Conservation (phyloP, 2,329 filamentous ascomycete species). For the Monascus ruber region DNA sequence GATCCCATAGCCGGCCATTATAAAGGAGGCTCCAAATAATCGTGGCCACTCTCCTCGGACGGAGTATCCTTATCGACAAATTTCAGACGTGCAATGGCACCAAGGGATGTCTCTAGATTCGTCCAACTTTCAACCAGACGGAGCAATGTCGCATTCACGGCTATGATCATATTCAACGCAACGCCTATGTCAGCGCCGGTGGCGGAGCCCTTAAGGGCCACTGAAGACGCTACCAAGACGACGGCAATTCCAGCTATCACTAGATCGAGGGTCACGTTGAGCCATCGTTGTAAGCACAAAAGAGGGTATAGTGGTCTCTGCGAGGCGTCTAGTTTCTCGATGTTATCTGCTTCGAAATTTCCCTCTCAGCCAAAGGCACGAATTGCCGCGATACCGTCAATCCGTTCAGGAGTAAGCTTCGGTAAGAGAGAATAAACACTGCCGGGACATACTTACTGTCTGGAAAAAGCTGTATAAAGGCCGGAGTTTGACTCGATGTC, state of each 20-base stretch:
- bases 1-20: no score
- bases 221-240: slow-evolving; percentile 31
- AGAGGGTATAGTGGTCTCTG: slow-evolving; percentile 35
- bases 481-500: slow-evolving; percentile 42
- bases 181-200: slow-evolving; percentile 34
- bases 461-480: slow-evolving; percentile 39
- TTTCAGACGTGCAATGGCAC: slow-evolving; percentile 41
- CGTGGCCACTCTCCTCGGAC: neutral
- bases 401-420: no score
- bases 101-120: slow-evolving; percentile 42
- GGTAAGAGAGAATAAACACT: no score
- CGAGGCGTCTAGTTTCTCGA: slow-evolving; percentile 24
- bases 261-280: slow-evolving; percentile 28
- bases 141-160: slow-evolving; percentile 33
- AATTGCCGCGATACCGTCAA: slow-evolving; percentile 35
- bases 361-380: slow-evolving; percentile 39
- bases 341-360: slow-evolving; percentile 27
- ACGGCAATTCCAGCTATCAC: slow-evolving; percentile 30
- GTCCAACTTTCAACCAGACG: slow-evolving; percentile 39
- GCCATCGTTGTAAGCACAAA: slow-evolving; percentile 32
- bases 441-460: slow-evolving; percentile 28
- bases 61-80: slow-evolving; percentile 7
- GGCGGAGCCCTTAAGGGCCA: slow-evolving; percentile 20
- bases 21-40: no score
- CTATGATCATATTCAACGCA: slow-evolving; percentile 34